A percentile compares a stretch with the other conserved stretches of the same genome.
phyloP scores from a whole-genome alignment of 2,329 filamentous ascomycete species.

The Endothia cerciana region DNA sequence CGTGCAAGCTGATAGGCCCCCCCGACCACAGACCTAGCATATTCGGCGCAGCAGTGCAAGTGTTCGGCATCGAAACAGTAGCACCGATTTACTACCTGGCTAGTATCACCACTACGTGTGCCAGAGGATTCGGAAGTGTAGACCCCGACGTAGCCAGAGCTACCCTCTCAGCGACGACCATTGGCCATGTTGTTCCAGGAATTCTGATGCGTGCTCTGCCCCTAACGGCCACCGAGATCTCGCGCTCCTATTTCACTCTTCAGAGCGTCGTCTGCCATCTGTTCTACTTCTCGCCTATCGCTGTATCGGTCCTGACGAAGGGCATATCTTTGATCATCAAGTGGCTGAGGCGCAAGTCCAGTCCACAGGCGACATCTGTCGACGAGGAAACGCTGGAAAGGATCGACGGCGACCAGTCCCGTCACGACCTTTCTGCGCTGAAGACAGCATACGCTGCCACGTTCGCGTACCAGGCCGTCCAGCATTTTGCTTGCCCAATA shows the following conservation, averaged over 20 bases:
- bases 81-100: constrained; percentile 25
- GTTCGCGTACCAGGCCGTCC: constrained; percentile 13
- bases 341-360: background rate
- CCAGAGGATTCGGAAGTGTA: background rate
- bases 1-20: background rate
- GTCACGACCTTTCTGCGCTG: background rate
- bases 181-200: constrained; percentile 21
- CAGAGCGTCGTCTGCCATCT: constrained; percentile 11
- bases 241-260: constrained; percentile 15
- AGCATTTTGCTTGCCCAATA: constrained; percentile 12
- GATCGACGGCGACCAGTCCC: background rate
- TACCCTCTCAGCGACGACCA: constrained; percentile 14
- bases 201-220: constrained; percentile 15
- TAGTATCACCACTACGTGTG: background rate
- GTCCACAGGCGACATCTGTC: background rate
- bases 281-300: constrained; percentile 17
- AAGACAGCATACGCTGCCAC: constrained; percentile 12
- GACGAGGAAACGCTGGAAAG: background rate
- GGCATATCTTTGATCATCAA: background rate
- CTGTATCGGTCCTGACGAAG: constrained; percentile 16
- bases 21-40: constrained; percentile 6
- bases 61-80: constrained; percentile 18
- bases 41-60: constrained; percentile 2
- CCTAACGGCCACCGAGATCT: constrained; percentile 26
- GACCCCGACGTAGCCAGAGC: constrained; percentile 13